Conservation (phyloP, 257 asterid genomes). For the Catharanthus roseus region DNA sequence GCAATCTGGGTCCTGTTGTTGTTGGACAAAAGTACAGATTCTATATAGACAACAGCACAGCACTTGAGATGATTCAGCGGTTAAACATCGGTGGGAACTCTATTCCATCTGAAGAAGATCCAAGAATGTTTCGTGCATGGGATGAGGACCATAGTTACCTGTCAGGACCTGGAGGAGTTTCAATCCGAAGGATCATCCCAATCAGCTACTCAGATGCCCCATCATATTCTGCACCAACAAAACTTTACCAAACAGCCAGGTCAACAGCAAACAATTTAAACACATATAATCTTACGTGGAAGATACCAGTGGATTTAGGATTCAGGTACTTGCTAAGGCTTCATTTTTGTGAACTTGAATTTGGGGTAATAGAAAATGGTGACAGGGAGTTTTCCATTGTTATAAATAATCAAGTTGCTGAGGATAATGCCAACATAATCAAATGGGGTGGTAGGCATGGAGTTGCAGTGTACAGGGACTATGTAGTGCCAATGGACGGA, state of each 20-base stretch:
- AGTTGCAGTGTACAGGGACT: constrained; percentile 44
- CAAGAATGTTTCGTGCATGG: constrained; percentile 50
- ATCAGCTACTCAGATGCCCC: constrained; percentile 17
- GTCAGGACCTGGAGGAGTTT: constrained; percentile 28
- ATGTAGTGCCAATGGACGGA: constrained; percentile 56
- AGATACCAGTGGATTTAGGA: constrained; percentile 50
- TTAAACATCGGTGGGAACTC: constrained; percentile 51
- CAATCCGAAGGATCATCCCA: constrained; percentile 25
- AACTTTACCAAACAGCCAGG: constrained; percentile 47
- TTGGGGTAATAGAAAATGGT: constrained; percentile 19
- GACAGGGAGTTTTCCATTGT: constrained; percentile 29
- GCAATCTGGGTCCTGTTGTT: constrained; percentile 36
- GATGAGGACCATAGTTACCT: constrained; percentile 41
- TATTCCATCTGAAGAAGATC: constrained; percentile 51
- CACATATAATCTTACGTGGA: constrained; percentile 38
- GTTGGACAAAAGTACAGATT: constrained; percentile 48
- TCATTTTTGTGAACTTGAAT: constrained; percentile 42
- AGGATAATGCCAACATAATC: constrained; percentile 26
- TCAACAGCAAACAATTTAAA: constrained; percentile 13
- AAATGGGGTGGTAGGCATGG: constrained; percentile 33
- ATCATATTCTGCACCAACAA: constrained; percentile 32
- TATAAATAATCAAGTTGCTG: constrained; percentile 49
- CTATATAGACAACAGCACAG: constrained; percentile 53
- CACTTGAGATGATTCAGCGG: constrained; percentile 55
- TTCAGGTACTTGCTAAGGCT: constrained; percentile 62